Evolutionary conservation across 257 asterid genomes (phyloP).

Genomic region (Henckelia pumila): DNA sequence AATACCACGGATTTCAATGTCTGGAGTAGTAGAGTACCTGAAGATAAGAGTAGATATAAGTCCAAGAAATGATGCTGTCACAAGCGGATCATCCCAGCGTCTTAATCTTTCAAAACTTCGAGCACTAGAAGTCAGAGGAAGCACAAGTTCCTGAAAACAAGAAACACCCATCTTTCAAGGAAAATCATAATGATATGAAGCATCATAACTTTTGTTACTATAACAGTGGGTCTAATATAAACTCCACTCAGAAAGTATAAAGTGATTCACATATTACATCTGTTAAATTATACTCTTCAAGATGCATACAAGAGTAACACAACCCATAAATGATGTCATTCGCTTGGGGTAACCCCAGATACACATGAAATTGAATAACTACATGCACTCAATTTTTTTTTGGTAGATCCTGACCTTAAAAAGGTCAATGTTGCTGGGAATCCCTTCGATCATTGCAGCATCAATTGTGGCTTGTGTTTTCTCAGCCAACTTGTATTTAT

Average conservation of each 20-base stretch:
- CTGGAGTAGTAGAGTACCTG: slow-evolving; percentile 48
- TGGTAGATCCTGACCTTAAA: slow-evolving; percentile 57
- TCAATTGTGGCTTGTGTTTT: slow-evolving; percentile 94
- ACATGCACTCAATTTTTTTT: background rate
- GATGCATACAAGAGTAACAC: background rate
- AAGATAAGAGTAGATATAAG: slow-evolving; percentile 61
- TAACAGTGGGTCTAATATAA: background rate
- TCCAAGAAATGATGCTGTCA: slow-evolving; percentile 80
- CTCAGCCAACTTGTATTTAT: slow-evolving; percentile 65
- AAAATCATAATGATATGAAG: background rate
- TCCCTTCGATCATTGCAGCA: slow-evolving; percentile 96
- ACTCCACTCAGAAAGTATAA: background rate
- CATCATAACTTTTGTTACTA: background rate
- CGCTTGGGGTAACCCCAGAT: background rate
- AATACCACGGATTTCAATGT: background rate
- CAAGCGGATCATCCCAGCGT: slow-evolving; percentile 87
- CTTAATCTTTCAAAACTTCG: slow-evolving; percentile 67
- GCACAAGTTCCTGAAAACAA: slow-evolving; percentile 69
- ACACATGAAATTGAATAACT: background rate
- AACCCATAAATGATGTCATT: background rate
- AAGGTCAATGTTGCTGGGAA: slow-evolving; percentile 95
- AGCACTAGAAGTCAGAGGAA: slow-evolving; percentile 65
- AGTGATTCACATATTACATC: background rate
- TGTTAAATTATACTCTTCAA: background rate
- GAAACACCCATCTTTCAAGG: background rate